Base-by-base conservation (phyloP, 495 filamentous ascomycete genomes). In the Pseudomonodictys pantanalensis region DNA sequence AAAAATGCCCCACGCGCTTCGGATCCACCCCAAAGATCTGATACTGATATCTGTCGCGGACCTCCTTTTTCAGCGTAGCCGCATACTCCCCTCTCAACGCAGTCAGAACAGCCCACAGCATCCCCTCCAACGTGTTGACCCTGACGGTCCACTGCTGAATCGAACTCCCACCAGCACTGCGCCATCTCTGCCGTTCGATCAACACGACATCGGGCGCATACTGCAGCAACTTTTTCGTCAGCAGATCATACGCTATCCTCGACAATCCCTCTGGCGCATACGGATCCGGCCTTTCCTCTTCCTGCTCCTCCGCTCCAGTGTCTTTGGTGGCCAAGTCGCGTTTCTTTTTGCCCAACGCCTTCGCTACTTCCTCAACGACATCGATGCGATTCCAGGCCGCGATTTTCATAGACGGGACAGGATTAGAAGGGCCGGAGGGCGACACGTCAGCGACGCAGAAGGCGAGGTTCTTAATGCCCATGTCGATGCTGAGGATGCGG, bases 71-170 rank as follows among this genome's bases (percentile, higher is more conserved):
- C 20, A 22, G 20, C 29, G 38, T n/a, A 41, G 38, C 12, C 15
- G 38, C 20, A 15, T 5, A 41, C 12, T 81, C 69, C 10, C 68
- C 65, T 26, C 71, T 69, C 48, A 90, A 66, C 15, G 86, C 79
- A 25, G 78, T 72, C 8, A 96, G 71, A n/a, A 86, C 78, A 24
- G 88, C 88, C 74, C 93, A 86, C 1, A 97, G 70, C 86, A 96
- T 96, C 0, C 83, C 81, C 72, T 97, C 92, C 20, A 97, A 81
- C 69, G 90, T 87, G 60, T 95, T 95, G 2, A 97, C 92, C 1
- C 91, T 79, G 29, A 96, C 59, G 18, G 91, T 95, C 93, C 92
- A 97, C 72, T 97, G 90, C 32, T 84, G 81, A 2, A 97, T 81
- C 6, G 83, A 79, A 0, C 80, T 63, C 0, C 71, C 77, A 28